Evolutionary conservation across 441 rosid species (phyloP), one percentile per base, ranked within the genome.

Genomic region (Melianthus villosus): DNA sequence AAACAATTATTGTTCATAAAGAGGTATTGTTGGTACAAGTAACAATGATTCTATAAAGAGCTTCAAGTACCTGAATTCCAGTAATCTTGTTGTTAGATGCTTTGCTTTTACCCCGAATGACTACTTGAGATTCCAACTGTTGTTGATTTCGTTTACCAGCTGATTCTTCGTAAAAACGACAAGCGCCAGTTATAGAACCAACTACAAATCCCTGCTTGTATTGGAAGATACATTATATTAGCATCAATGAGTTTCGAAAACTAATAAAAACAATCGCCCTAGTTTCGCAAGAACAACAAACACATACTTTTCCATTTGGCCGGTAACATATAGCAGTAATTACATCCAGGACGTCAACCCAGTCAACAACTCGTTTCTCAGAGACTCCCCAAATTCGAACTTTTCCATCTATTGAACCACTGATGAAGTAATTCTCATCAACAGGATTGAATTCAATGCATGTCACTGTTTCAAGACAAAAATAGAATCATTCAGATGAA

Each of bases 321-420:
- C 54, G 60, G 68, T 77, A 82, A 43, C 79, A 62, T 11, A 87
- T 52, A 2, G 94, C 80, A 4, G 94, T 69, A 61, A 75, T 66
- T 30, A 63, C 69, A 54, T 87, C 82, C 36, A 56, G 61, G 2
- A 54, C 66, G 14, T 82, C 80, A 0, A n/a, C n/a, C n/a, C n/a
- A n/a, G n/a, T n/a, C n/a, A n/a, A n/a, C n/a, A n/a, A 87, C 94
- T 59, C 73, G 64, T 37, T 59, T 41, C 53, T 75, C 73, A 3
- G 54, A 49, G 1, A 75, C 58, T 9, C 84, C 83, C 97, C 97
- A 87, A 25, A 87, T 67, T 52, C 97, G 71, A 44, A 72, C 94
- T 64, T 80, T 87, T 26, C 94, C 94, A 56, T 87, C 97, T n/a
- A 83, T 70, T 0, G 84, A 87, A 29, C 97, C 94, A 36, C 87